phyloP scores from a whole-genome alignment of 2,329 filamentous ascomycete genomes.

The Calonectria leucothoes region DNA sequence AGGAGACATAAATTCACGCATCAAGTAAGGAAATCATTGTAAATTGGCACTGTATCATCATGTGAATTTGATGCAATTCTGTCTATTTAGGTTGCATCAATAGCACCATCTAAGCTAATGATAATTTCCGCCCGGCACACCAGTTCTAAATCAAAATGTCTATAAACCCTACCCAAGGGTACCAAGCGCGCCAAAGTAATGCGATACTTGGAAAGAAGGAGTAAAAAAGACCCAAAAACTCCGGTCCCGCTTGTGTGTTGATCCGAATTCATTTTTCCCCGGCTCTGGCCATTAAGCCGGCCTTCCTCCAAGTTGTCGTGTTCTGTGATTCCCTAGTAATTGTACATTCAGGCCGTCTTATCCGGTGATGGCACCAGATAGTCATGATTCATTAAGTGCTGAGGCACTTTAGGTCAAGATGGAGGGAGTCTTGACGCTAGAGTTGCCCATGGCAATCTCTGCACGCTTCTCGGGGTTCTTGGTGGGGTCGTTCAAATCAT shows the following conservation, averaged over 20 bases:
- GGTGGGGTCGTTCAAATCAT: conserved; percentile 55
- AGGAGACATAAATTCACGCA: background rate
- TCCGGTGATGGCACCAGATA: background rate
- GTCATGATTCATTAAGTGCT: background rate
- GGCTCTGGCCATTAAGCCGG: background rate
- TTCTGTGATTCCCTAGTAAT: background rate
- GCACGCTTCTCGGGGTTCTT: conserved; percentile 55
- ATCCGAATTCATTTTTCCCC: background rate
- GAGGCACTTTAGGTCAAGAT: conserved; percentile 29
- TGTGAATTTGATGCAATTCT: background rate
- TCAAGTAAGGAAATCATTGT: too few relatives aligned
- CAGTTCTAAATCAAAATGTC: background rate
- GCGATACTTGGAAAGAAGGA: background rate
- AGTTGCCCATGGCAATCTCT: conserved; percentile 32
- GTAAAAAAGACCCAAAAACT: background rate
- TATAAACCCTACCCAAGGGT: background rate
- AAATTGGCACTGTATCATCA: background rate
- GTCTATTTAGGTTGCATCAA: background rate
- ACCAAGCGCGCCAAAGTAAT: background rate
- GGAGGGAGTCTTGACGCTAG: conserved; percentile 32
- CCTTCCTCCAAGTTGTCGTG: background rate
- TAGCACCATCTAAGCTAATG: background rate
- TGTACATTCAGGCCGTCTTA: background rate
- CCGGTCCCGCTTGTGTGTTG: background rate
- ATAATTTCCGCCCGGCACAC: background rate